Base-by-base conservation (phyloP, 331 rosid species). In the Rhamnella rubrinervis region DNA sequence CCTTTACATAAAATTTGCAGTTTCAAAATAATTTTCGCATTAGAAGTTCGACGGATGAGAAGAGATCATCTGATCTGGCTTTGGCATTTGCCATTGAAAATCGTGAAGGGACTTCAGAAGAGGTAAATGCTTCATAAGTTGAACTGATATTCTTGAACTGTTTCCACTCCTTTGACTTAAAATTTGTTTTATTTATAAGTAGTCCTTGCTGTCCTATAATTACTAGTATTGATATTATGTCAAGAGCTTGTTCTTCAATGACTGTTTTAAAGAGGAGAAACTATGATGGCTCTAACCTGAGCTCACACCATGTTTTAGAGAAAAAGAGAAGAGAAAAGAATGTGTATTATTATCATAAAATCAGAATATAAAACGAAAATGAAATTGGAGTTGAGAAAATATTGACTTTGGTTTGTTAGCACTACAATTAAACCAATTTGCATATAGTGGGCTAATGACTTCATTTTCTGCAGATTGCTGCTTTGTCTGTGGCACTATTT, bases 81-180 rank as follows among this genome's bases (percentile, higher is more conserved):
- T 63, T 89, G 68, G 67, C 85, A 28, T 55, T 63, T 53, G 86
- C 96, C 72, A 76, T 89, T 25, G 96, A 89, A 75, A 65, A 84
- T 31, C 88, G 26, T 49, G 97, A 88, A 82, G 98, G 97, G 66
- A 87, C 89, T 84, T 72, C 83, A 51, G 98, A 93, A 77, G 98
- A 90, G 98, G 98, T 93, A 84, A 75, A 21, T 44, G 52, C 15
- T 35, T 13, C 5, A 51, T 64, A 51, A 16, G 38, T 31, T 35
- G 41, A 50, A 18, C 15, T 56, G 25, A 60, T 68, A 31, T 67
- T 67, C 35, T 57, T 56, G 5, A 31, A 35, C 6, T 66, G 38
- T 16, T 67, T 75, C 55, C 40, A 56, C 23, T 35, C 18, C 18
- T 14, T 44, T 55, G 25, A 61, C 62, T 44, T 71, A 53, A 55